Conservation (phyloP, 805 yeast species). For the Saccharomycopsis fermentans region DNA sequence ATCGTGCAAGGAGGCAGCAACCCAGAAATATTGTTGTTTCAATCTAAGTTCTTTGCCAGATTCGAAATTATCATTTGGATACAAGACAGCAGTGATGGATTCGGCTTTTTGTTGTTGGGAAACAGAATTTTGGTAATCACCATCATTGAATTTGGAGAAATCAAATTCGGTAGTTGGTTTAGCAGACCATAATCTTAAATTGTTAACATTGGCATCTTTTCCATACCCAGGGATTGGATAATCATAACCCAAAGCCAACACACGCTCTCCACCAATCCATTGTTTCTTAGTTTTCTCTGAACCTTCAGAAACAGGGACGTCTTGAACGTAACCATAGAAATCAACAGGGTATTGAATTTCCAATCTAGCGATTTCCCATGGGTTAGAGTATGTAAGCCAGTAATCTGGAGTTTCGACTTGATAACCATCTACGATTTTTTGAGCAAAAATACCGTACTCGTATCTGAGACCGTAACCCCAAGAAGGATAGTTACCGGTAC, state of each 20-base stretch:
- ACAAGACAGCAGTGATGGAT: conserved; percentile 82
- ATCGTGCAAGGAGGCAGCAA: conserved; percentile 85
- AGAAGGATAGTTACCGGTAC: conserved; percentile 80
- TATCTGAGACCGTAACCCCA: conserved; percentile 96
- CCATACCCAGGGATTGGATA: conserved; percentile 88
- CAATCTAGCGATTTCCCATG: conserved; percentile 85
- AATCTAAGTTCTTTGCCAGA: conserved; percentile 85
- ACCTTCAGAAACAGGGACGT: conserved; percentile 38
- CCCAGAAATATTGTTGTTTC: conserved; percentile 97
- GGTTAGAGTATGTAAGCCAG: conserved; percentile 82
- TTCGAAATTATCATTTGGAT: conserved; percentile 90
- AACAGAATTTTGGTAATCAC: conserved; percentile 82
- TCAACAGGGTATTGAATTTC: conserved; percentile 87
- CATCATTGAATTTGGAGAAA: conserved; percentile 80
- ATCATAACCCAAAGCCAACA: conserved; percentile 82
- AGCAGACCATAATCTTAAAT: conserved; percentile 83
- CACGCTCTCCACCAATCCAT: conserved; percentile 87
- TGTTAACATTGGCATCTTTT: conserved; percentile 66
- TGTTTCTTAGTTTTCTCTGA: conserved; percentile 48
- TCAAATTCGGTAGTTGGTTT: conserved; percentile 87
- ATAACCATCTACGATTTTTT: conserved; percentile 80
- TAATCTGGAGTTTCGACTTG: conserved; percentile 93
- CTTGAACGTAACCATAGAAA: conserved; percentile 74
- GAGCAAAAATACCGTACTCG: conserved; percentile 89
- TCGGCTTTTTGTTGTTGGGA: conserved; percentile 81